Evolutionary conservation across 2,329 filamentous ascomycete species (phyloP).

Genomic region (Ceratocystis lukuohia): DNA sequence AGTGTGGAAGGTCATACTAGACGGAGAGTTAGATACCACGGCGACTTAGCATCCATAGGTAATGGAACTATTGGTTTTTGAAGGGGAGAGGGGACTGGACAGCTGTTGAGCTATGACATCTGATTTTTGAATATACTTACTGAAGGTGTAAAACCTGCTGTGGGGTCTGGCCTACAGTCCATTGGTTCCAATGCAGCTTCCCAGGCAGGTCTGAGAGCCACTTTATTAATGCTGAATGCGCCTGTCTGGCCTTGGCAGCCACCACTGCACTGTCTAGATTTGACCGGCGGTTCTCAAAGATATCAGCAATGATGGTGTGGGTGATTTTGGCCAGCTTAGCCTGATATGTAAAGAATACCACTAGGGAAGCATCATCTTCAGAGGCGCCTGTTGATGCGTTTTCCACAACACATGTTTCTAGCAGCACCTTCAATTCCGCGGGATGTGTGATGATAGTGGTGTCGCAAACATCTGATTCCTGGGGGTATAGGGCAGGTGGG

Average conservation of each 20-base stretch:
- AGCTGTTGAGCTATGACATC: background rate
- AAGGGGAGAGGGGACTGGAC: background rate
- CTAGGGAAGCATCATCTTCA: slow-evolving; percentile 33
- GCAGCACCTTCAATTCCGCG: slow-evolving; percentile 34
- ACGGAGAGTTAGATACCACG: background rate
- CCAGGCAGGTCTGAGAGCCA: slow-evolving; percentile 35
- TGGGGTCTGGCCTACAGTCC: slow-evolving; percentile 35
- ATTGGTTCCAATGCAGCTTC: slow-evolving; percentile 38
- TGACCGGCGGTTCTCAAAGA: slow-evolving; percentile 36
- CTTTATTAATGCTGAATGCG: slow-evolving; percentile 35
- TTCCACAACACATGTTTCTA: slow-evolving; percentile 36
- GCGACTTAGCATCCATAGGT: too few relatives aligned
- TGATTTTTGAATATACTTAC: background rate
- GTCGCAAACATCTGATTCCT: slow-evolving; percentile 37
- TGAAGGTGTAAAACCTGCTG: slow-evolving; percentile 36
- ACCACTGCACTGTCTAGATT: slow-evolving; percentile 31
- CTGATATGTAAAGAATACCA: slow-evolving; percentile 35
- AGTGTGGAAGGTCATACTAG: slow-evolving; percentile 35
- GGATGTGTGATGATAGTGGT: slow-evolving; percentile 38
- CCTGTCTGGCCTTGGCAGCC: slow-evolving; percentile 32
- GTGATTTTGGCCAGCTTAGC: slow-evolving; percentile 37
- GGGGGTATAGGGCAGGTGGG: slow-evolving; percentile 36
- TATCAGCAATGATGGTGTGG: slow-evolving; percentile 37
- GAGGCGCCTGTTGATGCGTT: slow-evolving; percentile 33
- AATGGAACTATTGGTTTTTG: too few relatives aligned